Percentiles rank a stretch among this genome's conserved stretches.
Conservation (phyloP, 495 filamentous ascomycete species). For the Xylaria acuta region DNA sequence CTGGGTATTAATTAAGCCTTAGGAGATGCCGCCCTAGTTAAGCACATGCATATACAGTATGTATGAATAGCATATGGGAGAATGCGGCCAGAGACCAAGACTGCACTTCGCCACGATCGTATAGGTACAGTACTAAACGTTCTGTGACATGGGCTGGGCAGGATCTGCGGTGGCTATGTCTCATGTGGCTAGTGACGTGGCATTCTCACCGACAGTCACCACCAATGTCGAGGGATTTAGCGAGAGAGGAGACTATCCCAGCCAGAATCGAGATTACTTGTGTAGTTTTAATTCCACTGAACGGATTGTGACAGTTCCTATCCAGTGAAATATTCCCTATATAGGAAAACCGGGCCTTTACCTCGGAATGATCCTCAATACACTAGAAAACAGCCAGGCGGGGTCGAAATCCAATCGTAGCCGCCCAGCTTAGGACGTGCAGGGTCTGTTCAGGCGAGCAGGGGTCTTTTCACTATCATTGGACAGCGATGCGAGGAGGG, state of each 20-base stretch:
- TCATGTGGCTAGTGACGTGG: constrained; percentile 37
- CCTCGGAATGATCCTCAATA: constrained; percentile 41
- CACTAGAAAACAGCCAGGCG: constrained; percentile 10
- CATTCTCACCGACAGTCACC: constrained; percentile 28
- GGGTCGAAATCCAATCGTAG: constrained; percentile 44
- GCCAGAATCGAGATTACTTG: neutral
- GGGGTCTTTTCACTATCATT: constrained; percentile 45
- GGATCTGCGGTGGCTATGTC: constrained; percentile 27
- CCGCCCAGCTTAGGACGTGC: constrained; percentile 40
- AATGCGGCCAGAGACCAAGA: constrained; percentile 27
- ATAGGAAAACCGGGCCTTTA: constrained; percentile 18
- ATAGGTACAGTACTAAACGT: constrained; percentile 6
- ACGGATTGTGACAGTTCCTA: constrained; percentile 9
- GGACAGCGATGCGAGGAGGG: constrained; percentile 40
- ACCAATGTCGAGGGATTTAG: neutral
- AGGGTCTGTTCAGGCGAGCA: constrained; percentile 43
- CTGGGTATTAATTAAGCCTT: constrained; percentile 12
- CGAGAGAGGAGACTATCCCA: constrained; percentile 4
- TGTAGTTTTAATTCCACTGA: constrained; percentile 16
- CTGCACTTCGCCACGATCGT: constrained; percentile 42
- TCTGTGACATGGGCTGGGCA: neutral
- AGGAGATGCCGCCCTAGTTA: neutral
- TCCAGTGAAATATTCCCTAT: constrained; percentile 1
- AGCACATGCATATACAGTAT: neutral
- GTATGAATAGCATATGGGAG: neutral